Percentiles rank a stretch among this genome's conserved stretches.
Evolutionary conservation across 805 yeast genomes (phyloP).

Genomic region (Kregervanrija fluxuum): DNA sequence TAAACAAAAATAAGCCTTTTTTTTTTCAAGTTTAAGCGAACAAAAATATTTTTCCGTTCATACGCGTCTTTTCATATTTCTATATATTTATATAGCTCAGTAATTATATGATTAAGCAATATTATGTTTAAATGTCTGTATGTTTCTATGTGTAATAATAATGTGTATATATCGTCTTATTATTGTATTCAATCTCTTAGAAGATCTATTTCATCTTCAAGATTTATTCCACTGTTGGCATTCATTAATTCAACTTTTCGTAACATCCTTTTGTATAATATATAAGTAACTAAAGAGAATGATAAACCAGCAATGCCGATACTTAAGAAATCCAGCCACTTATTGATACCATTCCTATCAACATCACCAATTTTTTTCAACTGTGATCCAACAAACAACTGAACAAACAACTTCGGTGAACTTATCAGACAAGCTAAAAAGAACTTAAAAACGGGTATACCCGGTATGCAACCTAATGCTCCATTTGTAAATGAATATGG

Average conservation of each 20-base stretch:
- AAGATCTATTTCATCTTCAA: constrained; percentile 2
- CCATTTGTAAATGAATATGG: constrained; percentile 93
- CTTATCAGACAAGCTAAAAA: constrained; percentile 65
- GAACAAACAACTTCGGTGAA: constrained; percentile 75
- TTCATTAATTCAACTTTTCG: constrained; percentile 17
- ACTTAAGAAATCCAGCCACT: constrained; percentile 55
- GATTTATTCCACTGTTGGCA: constrained; percentile 8
- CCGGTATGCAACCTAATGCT: constrained; percentile 83
- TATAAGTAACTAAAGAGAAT: constrained; percentile 53
- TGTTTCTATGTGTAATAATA: no score
- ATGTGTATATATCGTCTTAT: background rate
- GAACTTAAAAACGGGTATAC: constrained; percentile 55
- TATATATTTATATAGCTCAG: no score
- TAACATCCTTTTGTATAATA: constrained; percentile 50
- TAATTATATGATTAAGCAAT: no score
- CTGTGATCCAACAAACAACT: constrained; percentile 71
- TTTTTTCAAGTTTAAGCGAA: background rate
- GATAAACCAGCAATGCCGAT: constrained; percentile 50
- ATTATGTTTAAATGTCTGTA: no score
- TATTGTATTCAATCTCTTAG: background rate
- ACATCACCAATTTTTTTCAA: constrained; percentile 61
- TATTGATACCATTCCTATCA: constrained; percentile 36
- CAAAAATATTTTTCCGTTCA: background rate
- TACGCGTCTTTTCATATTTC: background rate
- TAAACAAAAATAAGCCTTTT: background rate